Percentiles rank a stretch among this genome's conserved stretches.
Evolutionary conservation across 2,329 filamentous ascomycete species (phyloP).

Genomic region (Phialophora verrucosa): DNA sequence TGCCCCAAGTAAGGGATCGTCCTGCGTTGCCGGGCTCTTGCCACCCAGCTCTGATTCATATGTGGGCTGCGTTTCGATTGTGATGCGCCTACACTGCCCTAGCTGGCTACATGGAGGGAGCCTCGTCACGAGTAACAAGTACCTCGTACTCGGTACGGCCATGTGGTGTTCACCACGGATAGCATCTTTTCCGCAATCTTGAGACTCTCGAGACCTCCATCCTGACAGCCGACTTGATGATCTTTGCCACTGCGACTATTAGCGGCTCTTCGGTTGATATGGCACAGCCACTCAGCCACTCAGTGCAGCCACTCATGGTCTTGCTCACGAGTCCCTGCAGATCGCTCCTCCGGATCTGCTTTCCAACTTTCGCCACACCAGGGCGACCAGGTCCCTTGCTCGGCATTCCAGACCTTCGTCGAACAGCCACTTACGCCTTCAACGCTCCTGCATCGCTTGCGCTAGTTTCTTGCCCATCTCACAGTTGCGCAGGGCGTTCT

Average conservation of each 20-base stretch:
- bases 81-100: not conserved
- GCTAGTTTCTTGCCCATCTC: constrained; percentile 15
- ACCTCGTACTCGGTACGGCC: no score
- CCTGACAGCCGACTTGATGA: constrained; percentile 3
- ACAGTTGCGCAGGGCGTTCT: not conserved
- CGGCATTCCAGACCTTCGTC: constrained; percentile 20
- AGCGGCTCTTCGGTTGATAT: constrained; percentile 12
- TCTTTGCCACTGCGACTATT: constrained; percentile 19
- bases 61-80: not conserved
- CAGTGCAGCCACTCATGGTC: constrained; percentile 21
- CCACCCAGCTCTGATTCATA: not conserved
- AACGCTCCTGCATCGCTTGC: constrained; percentile 10
- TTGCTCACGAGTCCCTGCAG: not conserved
- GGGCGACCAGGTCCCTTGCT: not conserved
- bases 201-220: not conserved
- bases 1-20: not conserved
- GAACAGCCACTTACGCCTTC: constrained; percentile 13
- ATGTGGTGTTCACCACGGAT: not conserved
- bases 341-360: constrained; percentile 8
- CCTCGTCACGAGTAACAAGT: not conserved
- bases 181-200: not conserved
- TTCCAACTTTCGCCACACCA: constrained; percentile 4
- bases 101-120: not conserved
- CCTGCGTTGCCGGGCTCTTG: not conserved
- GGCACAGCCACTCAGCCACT: constrained; percentile 36